These are phyloP conservation scores for Diaporthe velutina DNA, from an alignment of 2,329 filamentous ascomycete species.

Conservation along the genomic window DNA sequence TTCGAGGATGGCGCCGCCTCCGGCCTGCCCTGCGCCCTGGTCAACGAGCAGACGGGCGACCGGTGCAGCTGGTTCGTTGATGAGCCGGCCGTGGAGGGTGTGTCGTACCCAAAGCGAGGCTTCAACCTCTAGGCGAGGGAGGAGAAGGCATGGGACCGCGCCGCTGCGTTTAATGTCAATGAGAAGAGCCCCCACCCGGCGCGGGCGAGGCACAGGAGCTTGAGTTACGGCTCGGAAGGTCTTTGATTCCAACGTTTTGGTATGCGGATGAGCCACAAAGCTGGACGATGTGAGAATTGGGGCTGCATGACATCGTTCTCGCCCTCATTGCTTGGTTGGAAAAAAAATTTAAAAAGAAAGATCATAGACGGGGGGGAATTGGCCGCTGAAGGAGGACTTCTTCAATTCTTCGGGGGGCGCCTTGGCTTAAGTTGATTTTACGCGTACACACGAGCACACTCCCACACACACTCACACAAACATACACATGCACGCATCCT, in stretches of 20 bases:
- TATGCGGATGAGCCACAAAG: not conserved
- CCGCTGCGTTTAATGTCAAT: slow-evolving; percentile 16
- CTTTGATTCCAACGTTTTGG: not conserved
- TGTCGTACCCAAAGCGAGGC: slow-evolving; percentile 83
- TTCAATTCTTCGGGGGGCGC: not conserved
- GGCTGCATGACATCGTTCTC: not conserved
- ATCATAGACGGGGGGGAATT: slow-evolving; percentile 24
- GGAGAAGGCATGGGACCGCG: slow-evolving; percentile 36
- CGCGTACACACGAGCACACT: not conserved
- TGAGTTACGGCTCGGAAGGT: slow-evolving; percentile 25
- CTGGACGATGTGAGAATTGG: not conserved
- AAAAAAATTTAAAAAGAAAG: slow-evolving; percentile 10
- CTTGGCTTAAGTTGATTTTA: not conserved
- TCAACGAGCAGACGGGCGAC: slow-evolving; percentile 87
- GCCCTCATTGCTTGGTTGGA: slow-evolving; percentile 20
- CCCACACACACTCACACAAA: not conserved
- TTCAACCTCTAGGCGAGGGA: slow-evolving; percentile 68
- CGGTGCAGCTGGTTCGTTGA: slow-evolving; percentile 97
- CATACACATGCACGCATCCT: not conserved
- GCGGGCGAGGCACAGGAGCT: slow-evolving; percentile 24
- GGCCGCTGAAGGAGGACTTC: not conserved
- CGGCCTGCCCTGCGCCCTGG: slow-evolving; percentile 85
- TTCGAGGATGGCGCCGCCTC: slow-evolving; percentile 80
- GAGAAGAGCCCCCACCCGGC: slow-evolving; percentile 24
- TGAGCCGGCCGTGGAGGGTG: slow-evolving; percentile 84